These are phyloP conservation scores for Lactarius hengduanensis DNA, from an alignment of 768 basidiomycete genomes.

Conservation along the genomic window DNA sequence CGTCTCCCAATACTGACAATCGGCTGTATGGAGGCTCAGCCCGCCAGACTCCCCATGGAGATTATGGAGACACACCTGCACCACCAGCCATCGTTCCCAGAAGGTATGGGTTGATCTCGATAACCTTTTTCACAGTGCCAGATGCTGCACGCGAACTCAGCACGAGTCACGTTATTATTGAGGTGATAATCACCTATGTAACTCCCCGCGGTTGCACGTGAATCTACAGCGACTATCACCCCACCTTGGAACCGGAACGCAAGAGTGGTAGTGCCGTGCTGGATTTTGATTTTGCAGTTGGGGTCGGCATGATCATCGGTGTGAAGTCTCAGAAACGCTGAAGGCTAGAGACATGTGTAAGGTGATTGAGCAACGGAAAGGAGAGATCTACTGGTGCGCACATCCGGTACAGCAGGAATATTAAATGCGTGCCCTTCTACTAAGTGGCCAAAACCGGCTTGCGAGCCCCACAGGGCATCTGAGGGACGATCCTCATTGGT, in stretches of 20 bases:
- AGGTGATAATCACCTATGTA: conserved; percentile 73
- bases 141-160: conserved; percentile 54
- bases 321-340: conserved; percentile 86
- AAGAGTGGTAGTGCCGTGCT: conserved; percentile 97
- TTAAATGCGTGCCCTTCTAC: conserved; percentile 71
- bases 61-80: conserved; percentile 60
- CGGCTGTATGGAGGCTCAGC: conserved; percentile 49
- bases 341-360: conserved; percentile 56
- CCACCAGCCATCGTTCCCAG: conserved; percentile 99
- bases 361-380: background rate
- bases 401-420: conserved; percentile 73
- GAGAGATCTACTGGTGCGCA: conserved; percentile 41
- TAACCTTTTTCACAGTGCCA: conserved; percentile 98
- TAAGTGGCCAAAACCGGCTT: conserved; percentile 77
- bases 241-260: conserved; percentile 97
- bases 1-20: conserved; percentile 98
- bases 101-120: conserved; percentile 98
- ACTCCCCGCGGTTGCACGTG: conserved; percentile 93
- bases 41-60: background rate
- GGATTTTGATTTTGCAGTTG: conserved; percentile 93
- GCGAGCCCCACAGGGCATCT: conserved; percentile 78
- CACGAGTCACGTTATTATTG: background rate
- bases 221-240: conserved; percentile 99
- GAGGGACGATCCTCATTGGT: conserved; percentile 64
- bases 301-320: conserved; percentile 96